Evolutionary conservation across 371 early-diverging fungal genomes (phyloP).

Genomic region (Mucor ambiguus): DNA sequence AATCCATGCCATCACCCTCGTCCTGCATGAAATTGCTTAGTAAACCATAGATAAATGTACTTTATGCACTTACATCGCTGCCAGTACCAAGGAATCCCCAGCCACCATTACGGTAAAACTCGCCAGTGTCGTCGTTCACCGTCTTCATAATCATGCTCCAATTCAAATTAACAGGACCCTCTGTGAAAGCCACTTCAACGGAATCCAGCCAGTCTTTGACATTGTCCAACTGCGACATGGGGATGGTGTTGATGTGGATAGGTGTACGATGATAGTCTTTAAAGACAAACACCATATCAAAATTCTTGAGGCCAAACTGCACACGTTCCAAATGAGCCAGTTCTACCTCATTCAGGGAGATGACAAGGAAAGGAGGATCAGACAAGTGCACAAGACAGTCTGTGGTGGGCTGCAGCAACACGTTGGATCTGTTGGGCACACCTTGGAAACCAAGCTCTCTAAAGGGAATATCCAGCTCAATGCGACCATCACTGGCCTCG

Average conservation of each 20-base stretch:
- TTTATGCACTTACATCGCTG: slow-evolving; percentile 43
- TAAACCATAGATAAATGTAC: no score
- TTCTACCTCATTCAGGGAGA: slow-evolving; percentile 96
- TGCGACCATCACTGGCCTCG: slow-evolving; percentile 77
- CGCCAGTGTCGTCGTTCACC: slow-evolving; percentile 94
- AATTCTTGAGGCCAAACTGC: slow-evolving; percentile 97
- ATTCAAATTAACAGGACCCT: slow-evolving; percentile 97
- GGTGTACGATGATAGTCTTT: slow-evolving; percentile 92
- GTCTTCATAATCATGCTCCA: slow-evolving; percentile 99
- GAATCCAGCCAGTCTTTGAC: slow-evolving; percentile 99
- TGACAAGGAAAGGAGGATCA: slow-evolving; percentile 96
- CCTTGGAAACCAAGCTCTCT: slow-evolving; percentile 97
- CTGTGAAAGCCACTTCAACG: slow-evolving; percentile 95
- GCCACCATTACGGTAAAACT: slow-evolving; percentile 96
- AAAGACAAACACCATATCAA: slow-evolving; percentile 99
- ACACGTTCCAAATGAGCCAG: slow-evolving; percentile 99
- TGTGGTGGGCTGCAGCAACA: slow-evolving; percentile 95
- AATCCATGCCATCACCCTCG: slow-evolving; percentile 48
- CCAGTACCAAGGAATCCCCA: slow-evolving; percentile 93
- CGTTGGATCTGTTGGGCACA: slow-evolving; percentile 95
- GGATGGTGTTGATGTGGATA: slow-evolving; percentile 97
- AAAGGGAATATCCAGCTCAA: slow-evolving; percentile 95
- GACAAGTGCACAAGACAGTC: slow-evolving; percentile 97
- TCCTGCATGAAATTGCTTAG: slow-evolving; percentile 9
- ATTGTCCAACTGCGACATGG: slow-evolving; percentile 91